These are phyloP conservation scores for Fusarium dimerum DNA, from an alignment of 2,329 filamentous ascomycete species.

Conservation along the genomic window DNA sequence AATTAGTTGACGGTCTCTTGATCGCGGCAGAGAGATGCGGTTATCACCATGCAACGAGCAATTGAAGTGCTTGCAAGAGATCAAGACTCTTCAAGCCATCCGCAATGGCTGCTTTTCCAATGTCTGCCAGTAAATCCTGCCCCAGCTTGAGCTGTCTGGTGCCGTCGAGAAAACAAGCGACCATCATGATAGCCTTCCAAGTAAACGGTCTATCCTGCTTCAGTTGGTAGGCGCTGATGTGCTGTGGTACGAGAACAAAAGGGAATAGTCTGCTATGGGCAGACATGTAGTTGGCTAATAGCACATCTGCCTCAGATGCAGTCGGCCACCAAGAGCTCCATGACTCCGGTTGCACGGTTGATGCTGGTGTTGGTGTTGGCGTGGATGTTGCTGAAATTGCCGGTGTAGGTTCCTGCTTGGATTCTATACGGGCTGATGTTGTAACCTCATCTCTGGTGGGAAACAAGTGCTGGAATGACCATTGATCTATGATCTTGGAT, in stretches of 20 bases:
- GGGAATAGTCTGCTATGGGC: conserved; percentile 42
- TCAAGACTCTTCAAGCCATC: conserved; percentile 47
- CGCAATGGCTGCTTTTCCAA: conserved; percentile 42
- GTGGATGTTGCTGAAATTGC: not conserved
- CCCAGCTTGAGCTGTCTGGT: conserved; percentile 46
- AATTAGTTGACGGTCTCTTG: conserved; percentile 10
- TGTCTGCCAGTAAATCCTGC: conserved; percentile 44
- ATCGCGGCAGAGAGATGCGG: not conserved
- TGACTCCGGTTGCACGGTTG: conserved; percentile 5
- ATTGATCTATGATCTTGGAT: conserved; percentile 12
- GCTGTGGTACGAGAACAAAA: conserved; percentile 44
- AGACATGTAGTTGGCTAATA: conserved; percentile 40
- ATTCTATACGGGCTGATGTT: conserved; percentile 1
- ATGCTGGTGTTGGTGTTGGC: not conserved
- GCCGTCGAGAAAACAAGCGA: conserved; percentile 44
- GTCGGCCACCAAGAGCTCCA: conserved; percentile 44
- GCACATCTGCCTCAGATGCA: conserved; percentile 40
- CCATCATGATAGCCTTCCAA: conserved; percentile 53
- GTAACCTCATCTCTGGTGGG: conserved; percentile 20
- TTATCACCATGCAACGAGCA: conserved; percentile 48
- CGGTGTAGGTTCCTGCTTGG: conserved; percentile 13
- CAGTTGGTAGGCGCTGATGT: conserved; percentile 39
- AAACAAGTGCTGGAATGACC: conserved; percentile 39
- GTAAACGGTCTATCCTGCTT: conserved; percentile 43
- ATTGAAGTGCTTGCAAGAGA: conserved; percentile 47